Evolutionary conservation across 352 stramenopile genomes (phyloP).

Genomic region (Pythium volutum): DNA sequence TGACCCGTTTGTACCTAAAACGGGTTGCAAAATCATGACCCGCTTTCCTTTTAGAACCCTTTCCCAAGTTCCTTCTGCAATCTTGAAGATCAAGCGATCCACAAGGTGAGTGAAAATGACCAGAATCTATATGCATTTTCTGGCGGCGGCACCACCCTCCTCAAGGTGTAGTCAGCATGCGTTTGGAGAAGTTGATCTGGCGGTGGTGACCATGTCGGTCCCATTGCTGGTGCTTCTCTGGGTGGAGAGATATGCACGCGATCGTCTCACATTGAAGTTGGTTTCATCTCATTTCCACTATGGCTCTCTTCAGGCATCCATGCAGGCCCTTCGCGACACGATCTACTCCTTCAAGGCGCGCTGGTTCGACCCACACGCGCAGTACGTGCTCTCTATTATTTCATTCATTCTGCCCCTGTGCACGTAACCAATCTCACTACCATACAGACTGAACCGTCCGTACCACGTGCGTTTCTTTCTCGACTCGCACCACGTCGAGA

Average conservation of each 20-base stretch:
- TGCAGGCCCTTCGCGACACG: conserved; percentile 65
- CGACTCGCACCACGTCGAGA: conserved; percentile 80
- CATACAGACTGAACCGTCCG: conserved; percentile 62
- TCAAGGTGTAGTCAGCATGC: background rate
- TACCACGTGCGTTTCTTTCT: conserved; percentile 82
- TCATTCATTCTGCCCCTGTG: background rate
- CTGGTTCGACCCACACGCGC: conserved; percentile 76
- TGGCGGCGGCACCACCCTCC: too few species aligned
- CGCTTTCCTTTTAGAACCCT: too few species aligned
- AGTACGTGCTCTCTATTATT: conserved; percentile 30
- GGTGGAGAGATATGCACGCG: background rate
- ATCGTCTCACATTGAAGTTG: conserved; percentile 10
- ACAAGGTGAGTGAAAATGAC: background rate
- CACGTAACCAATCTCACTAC: background rate
- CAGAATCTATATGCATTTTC: too few species aligned
- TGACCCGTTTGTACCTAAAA: background rate
- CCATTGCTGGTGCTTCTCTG: background rate
- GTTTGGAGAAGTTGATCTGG: background rate
- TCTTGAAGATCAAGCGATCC: too few species aligned
- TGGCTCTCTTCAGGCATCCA: conserved; percentile 1
- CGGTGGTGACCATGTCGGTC: background rate
- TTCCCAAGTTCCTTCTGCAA: too few species aligned
- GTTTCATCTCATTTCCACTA: background rate
- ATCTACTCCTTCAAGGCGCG: conserved; percentile 83
- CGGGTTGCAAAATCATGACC: too few species aligned